Evolutionary conservation across 495 filamentous ascomycete genomes (phyloP).

Genomic region (Xeromyces bisporus): DNA sequence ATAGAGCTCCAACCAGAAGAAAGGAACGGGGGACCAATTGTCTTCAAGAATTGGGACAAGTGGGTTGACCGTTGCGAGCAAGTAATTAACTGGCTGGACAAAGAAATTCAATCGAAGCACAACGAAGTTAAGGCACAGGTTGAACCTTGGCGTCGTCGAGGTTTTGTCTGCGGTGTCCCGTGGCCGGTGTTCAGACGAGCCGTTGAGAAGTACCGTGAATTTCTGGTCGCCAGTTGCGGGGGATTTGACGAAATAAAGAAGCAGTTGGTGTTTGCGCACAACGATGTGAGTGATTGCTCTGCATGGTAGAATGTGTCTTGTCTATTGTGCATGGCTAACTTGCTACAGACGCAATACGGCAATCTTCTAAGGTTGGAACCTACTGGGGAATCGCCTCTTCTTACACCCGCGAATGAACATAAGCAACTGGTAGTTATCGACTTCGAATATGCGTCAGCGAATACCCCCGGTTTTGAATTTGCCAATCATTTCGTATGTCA

Average conservation of each 20-base stretch:
- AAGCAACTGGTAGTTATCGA: conserved; percentile 94
- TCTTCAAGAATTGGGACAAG: conserved; percentile 90
- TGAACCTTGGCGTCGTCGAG: conserved; percentile 47
- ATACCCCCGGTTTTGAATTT: conserved; percentile 75
- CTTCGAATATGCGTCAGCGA: conserved; percentile 94
- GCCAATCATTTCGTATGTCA: conserved; percentile 81
- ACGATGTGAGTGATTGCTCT: conserved; percentile 52
- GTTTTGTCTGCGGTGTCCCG: conserved; percentile 66
- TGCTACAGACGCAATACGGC: conserved; percentile 81
- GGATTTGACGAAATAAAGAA: conserved; percentile 46
- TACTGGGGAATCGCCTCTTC: conserved; percentile 66
- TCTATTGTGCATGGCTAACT: conserved; percentile 10
- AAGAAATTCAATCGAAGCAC: conserved; percentile 35
- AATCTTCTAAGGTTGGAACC: conserved; percentile 89
- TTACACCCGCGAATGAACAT: conserved; percentile 78
- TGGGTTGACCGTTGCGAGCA: conserved; percentile 72
- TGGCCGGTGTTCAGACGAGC: conserved; percentile 64
- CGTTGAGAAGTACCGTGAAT: conserved; percentile 62
- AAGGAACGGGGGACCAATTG: conserved; percentile 56
- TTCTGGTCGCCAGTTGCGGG: conserved; percentile 56
- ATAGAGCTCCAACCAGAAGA: conserved; percentile 72
- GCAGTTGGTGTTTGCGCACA: conserved; percentile 84
- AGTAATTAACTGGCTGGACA: conserved; percentile 61
- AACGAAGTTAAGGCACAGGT: conserved; percentile 16
- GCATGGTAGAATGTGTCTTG: conserved; percentile 1